Percentiles rank a stretch among this genome's conserved stretches.
Conservation (phyloP, 169 alveolate species). For the Theileria annulata region DNA sequence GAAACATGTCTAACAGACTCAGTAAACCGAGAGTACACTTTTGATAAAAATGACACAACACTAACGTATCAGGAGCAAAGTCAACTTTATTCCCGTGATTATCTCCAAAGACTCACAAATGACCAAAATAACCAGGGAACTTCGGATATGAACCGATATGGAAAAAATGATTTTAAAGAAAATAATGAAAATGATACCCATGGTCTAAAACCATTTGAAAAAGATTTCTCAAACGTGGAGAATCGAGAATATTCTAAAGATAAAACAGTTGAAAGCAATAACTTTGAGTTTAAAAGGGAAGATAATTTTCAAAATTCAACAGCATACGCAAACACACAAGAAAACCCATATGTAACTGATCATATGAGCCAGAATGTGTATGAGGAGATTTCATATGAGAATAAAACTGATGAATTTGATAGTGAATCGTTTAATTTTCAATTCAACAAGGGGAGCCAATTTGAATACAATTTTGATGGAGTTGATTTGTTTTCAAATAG, state of each 20-base stretch:
- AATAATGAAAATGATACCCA: no score
- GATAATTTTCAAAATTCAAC: neutral
- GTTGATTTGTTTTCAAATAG: neutral
- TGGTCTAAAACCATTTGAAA: no score
- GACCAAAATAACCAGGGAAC: neutral
- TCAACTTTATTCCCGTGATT: neutral
- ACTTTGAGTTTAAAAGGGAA: neutral
- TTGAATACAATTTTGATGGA: neutral
- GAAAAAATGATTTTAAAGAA: neutral
- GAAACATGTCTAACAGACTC: slow-evolving; percentile 8
- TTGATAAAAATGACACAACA: slow-evolving; percentile 3
- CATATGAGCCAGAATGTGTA: no score
- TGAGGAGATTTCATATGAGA: no score
- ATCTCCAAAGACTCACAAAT: neutral
- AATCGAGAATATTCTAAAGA: neutral
- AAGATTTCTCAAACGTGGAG: neutral
- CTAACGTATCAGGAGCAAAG: neutral
- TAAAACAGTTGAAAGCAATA: neutral
- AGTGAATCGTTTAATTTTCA: neutral
- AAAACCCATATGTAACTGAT: neutral
- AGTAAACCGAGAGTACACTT: neutral
- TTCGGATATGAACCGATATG: neutral
- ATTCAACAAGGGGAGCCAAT: neutral
- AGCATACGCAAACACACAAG: neutral
- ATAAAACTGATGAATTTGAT: neutral